Percentiles rank a stretch among this genome's conserved stretches.
Evolutionary conservation across 345 rosid genomes (phyloP).

Genomic region (Diplotaxis tenuifolia): DNA sequence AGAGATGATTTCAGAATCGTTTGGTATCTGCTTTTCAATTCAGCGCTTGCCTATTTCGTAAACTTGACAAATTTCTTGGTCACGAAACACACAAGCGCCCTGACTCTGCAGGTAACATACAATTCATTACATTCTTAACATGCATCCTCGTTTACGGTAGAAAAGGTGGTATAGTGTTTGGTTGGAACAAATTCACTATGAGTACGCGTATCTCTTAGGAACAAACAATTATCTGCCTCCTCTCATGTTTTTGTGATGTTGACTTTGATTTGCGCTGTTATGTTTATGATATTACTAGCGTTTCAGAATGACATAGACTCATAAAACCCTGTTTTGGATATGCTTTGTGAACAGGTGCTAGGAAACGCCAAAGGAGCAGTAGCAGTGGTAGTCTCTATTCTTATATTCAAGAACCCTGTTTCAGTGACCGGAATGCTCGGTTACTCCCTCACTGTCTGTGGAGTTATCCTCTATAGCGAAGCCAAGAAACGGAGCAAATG

Average conservation of each 20-base stretch:
- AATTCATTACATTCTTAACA: background rate
- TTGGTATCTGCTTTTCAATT: constrained; percentile 95
- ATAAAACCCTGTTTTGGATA: background rate
- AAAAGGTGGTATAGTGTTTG: background rate
- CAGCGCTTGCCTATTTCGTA: constrained; percentile 89
- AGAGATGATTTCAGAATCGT: constrained; percentile 82
- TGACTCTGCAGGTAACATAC: constrained; percentile 82
- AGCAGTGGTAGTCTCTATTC: constrained; percentile 93
- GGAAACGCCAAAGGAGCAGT: constrained; percentile 99
- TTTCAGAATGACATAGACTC: background rate
- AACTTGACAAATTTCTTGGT: constrained; percentile 98
- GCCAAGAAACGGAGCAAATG: constrained; percentile 94
- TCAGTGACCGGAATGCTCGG: constrained; percentile 99
- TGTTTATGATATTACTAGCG: background rate
- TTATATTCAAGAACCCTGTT: constrained; percentile 93
- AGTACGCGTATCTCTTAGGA: background rate
- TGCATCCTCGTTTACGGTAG: background rate
- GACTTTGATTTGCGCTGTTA: background rate
- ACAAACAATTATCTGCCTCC: background rate
- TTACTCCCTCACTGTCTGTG: constrained; percentile 81
- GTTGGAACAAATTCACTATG: background rate
- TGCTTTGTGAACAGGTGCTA: constrained; percentile 61
- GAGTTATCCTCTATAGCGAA: constrained; percentile 95
- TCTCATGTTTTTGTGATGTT: background rate
- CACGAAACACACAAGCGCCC: constrained; percentile 97